phyloP scores from a whole-genome alignment of 2,329 filamentous ascomycete species.

The Diaporthe capsici region DNA sequence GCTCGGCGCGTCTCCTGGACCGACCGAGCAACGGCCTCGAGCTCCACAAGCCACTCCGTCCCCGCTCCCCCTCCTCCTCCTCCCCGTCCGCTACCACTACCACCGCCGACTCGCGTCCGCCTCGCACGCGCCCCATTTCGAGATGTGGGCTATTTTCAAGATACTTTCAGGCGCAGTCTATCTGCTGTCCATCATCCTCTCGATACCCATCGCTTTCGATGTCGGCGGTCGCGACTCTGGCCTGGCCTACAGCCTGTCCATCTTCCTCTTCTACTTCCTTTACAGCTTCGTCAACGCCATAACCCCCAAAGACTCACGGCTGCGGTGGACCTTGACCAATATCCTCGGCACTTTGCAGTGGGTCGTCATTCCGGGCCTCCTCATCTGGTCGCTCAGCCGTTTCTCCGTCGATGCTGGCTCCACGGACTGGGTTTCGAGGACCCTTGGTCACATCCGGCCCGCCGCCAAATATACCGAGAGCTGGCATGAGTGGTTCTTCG shows the following conservation, averaged over 20 bases:
- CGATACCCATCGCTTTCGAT: slow-evolving; percentile 97
- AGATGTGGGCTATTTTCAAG: slow-evolving; percentile 87
- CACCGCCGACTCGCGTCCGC: slow-evolving; percentile 45
- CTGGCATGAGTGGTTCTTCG: slow-evolving; percentile 88
- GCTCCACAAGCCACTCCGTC: not conserved
- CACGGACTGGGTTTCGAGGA: slow-evolving; percentile 85
- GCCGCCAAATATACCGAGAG: slow-evolving; percentile 69
- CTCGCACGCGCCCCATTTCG: not conserved
- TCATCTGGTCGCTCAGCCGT: slow-evolving; percentile 96
- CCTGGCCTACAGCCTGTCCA: slow-evolving; percentile 90
- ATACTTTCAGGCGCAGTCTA: slow-evolving; percentile 86
- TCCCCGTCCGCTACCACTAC: not conserved
- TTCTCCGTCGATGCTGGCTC: slow-evolving; percentile 91
- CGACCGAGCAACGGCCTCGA: slow-evolving; percentile 12
- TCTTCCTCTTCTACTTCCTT: slow-evolving; percentile 91
- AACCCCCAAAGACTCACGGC: slow-evolving; percentile 82
- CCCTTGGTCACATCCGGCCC: slow-evolving; percentile 76
- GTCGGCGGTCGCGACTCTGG: slow-evolving; percentile 96
- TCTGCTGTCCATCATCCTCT: slow-evolving; percentile 92
- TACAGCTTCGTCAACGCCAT: slow-evolving; percentile 85
- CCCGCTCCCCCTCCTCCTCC: not conserved
- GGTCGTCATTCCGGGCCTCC: slow-evolving; percentile 84
- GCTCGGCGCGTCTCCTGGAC: slow-evolving; percentile 21
- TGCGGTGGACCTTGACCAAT: slow-evolving; percentile 79
- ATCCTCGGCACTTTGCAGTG: slow-evolving; percentile 84